These are phyloP conservation scores for Capsella rubella DNA, from an alignment of 441 rosid species.

Conservation along the genomic window DNA sequence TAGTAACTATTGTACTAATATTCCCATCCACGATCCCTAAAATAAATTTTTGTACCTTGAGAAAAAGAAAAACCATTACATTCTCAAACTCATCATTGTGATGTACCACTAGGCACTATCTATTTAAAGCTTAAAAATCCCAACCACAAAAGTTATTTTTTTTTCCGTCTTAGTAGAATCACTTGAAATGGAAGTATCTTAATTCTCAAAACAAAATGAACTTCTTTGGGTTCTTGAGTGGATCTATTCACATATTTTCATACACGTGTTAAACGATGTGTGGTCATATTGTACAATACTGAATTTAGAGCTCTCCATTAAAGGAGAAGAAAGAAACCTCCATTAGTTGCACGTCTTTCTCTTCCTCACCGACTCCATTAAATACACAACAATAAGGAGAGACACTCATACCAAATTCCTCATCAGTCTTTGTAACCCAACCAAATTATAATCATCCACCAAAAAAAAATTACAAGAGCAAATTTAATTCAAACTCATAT, in stretches of 20 bases:
- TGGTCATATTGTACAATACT: not conserved
- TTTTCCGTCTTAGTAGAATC: not conserved
- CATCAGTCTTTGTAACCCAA: conserved; percentile 19
- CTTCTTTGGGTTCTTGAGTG: conserved; percentile 25
- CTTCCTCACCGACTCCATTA: conserved; percentile 41
- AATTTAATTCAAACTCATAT: not conserved
- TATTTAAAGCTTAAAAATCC: not conserved
- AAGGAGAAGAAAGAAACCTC: conserved; percentile 38
- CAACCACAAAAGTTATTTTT: not conserved
- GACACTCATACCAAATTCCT: conserved; percentile 29
- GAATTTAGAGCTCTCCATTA: conserved; percentile 28
- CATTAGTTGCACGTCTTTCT: conserved; percentile 35
- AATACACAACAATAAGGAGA: conserved; percentile 32
- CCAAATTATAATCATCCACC: conserved; percentile 27
- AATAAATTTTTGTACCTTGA: too few species aligned
- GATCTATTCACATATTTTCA: conserved; percentile 2
- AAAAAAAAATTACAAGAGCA: not conserved
- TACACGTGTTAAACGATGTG: conserved; percentile 26
- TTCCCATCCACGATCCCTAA: too few species aligned
- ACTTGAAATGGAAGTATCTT: not conserved
- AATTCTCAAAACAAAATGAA: conserved; percentile 4
- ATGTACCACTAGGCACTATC: not conserved
- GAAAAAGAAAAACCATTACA: too few species aligned
- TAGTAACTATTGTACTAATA: not conserved
- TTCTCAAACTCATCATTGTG: not conserved